Conservation (phyloP, 192 early-diverging fungal species). For the Mortierella claussenii region DNA sequence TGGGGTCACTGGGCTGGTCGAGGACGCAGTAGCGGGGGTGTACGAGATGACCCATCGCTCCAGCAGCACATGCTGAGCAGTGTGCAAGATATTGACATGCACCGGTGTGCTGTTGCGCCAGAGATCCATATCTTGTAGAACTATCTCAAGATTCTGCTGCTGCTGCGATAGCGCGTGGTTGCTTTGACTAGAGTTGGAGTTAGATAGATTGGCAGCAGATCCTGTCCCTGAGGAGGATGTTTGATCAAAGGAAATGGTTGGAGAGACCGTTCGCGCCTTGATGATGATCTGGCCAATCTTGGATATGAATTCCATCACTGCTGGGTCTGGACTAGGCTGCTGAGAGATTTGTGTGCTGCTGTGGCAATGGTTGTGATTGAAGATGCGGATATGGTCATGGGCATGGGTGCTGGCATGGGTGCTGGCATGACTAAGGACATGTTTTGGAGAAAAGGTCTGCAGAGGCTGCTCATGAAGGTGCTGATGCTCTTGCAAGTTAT, state of each 20-base stretch:
- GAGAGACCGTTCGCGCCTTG: constrained; percentile 35
- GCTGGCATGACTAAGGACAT: not conserved
- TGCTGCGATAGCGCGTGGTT: not conserved
- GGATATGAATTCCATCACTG: constrained; percentile 50
- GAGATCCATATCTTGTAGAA: constrained; percentile 39
- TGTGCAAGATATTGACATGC: constrained; percentile 43
- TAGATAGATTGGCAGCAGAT: not conserved
- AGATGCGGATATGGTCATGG: constrained; percentile 4
- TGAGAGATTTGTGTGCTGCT: too few relatives aligned
- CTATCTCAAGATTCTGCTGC: constrained; percentile 31
- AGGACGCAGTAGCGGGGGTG: constrained; percentile 11
- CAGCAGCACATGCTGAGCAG: constrained; percentile 28
- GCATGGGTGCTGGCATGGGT: constrained; percentile 3
- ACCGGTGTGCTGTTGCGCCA: constrained; percentile 46
- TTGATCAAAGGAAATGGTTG: constrained; percentile 1
- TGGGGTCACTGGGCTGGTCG: constrained; percentile 1
- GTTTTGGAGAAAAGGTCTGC: too few relatives aligned
- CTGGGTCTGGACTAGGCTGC: constrained; percentile 30
- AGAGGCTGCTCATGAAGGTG: constrained; percentile 6
- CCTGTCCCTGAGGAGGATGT: not conserved
- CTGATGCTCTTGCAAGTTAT: not conserved
- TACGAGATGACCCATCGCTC: constrained; percentile 52
- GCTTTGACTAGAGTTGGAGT: too few relatives aligned
- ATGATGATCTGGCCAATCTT: constrained; percentile 50
- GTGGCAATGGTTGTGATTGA: not conserved